Conservation (phyloP, 2,329 filamentous ascomycete genomes). For the Teratosphaeria destructans region DNA sequence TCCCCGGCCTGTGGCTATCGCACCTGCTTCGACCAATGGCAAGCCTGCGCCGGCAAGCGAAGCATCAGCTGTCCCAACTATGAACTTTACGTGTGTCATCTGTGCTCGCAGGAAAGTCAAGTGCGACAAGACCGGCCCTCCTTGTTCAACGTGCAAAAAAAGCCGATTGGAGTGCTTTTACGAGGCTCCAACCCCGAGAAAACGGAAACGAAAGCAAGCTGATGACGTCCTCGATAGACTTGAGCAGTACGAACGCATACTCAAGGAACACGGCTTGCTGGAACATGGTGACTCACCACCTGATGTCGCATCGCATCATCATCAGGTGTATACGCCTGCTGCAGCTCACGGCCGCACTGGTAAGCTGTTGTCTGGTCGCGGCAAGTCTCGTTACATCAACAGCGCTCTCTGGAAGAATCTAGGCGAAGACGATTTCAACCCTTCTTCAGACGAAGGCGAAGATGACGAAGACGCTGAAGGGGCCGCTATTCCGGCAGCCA, state of each 20-base stretch:
- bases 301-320: background rate
- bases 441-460: conserved; percentile 17
- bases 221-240: conserved; percentile 27
- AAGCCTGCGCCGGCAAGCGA: background rate
- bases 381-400: conserved; percentile 35
- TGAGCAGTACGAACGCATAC: conserved; percentile 31
- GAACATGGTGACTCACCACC: conserved; percentile 2
- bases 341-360: conserved; percentile 5
- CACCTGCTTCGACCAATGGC: conserved; percentile 1
- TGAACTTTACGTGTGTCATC: conserved; percentile 23
- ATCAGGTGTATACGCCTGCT: background rate
- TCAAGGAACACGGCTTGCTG: conserved; percentile 28
- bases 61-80: conserved; percentile 1
- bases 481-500: background rate
- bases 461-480: conserved; percentile 21
- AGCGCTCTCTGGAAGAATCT: conserved; percentile 23
- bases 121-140: conserved; percentile 27
- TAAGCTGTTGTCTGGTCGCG: conserved; percentile 19
- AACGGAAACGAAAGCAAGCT: conserved; percentile 28
- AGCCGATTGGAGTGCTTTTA: conserved; percentile 31
- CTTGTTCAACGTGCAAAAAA: conserved; percentile 27
- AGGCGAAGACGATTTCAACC: conserved; percentile 19
- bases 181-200: conserved; percentile 29
- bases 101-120: conserved; percentile 31
- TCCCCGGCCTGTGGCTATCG: conserved; percentile 3